Base-by-base conservation (phyloP, 2,329 filamentous ascomycete genomes). In the Cladosporium oxysporum region DNA sequence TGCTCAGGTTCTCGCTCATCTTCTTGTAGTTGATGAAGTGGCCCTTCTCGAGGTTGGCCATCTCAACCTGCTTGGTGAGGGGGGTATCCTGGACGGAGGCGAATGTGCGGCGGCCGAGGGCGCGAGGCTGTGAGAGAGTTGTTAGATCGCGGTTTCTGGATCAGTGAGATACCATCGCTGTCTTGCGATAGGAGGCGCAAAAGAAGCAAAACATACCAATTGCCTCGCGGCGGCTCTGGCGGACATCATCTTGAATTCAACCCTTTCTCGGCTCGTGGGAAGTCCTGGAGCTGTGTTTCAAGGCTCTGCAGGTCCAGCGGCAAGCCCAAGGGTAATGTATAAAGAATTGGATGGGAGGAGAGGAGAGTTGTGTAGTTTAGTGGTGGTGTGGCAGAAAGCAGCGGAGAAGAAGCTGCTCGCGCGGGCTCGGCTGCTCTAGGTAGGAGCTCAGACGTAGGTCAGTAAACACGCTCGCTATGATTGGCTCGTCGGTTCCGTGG, bases 1-100 rank as follows among this genome's bases (percentile, higher is more conserved):
- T 88, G 76, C 88, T 85, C 68, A 99, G 88, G 87, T 97, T 98
- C 85, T 98, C 93, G 75, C 91, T 93, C 93, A 98, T 97, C 88
- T 97, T 97, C 88, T 88, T 85, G 82, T 99, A 99, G 87, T 97
- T 97, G 87, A 98, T 97, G 86, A 92, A 97, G 87, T 96, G 95
- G 81, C 87, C 88, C 81, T 93, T 91, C 83, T 99, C 95, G 86
- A 89, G 92, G 84, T 92, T 97, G 86, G 94, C 96, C 87, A 98
- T 97, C 82, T 90, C 91, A 81, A 99, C 95, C 90, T 97, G 97
- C 84, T 89, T 89, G 84, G 93, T 91, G 73, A 99, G 89, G 75
- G 92, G 88, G 78, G 88, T 89, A 82, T 97, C 92, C 76, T 88
- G 86, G 77, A 93, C 90, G 74, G 93, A 96, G 71, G 94, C 94